Base-by-base conservation (phyloP, 2,329 filamentous ascomycete genomes). In the Chaetomium sp. region DNA sequence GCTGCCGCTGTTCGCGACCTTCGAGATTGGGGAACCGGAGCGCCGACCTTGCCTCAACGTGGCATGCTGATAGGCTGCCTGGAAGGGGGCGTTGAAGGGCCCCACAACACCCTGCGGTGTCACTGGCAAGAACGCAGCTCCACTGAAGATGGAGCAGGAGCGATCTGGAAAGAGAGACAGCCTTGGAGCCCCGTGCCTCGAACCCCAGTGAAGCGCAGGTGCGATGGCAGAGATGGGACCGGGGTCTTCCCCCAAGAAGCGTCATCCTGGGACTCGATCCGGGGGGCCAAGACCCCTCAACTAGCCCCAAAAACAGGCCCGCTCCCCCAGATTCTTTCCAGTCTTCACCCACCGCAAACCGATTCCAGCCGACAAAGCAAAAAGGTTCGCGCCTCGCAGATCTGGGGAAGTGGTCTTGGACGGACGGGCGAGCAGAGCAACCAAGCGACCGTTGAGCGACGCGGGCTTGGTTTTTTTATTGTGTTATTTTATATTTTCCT, bases 281-380 rank as follows among this genome's bases (percentile, higher is more conserved):
- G 40, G 37, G 53, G 51, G 49, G 54, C 54, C 54, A 53, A 55
- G 53, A 47, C 57, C 55, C 55, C 55, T 59, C 56, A 49, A 55
- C 52, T 56, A 54, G 55, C 55, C 57, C 61, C 61, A 56, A 61
- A 58, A 61, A 54, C 53, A 43, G 50, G 54, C 50, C 58, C 58
- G 45, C 51, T 60, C 57, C 59, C 55, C 53, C 19, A 27, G 19
- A 55, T 40, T 55, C 59, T 58, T 55, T 61, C 27, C 59, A 61
- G 49, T 59, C 62, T 62, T 64, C 62, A 66, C 64, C 66, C 67
- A 66, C 57, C 63, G 63, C 59, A 67, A 69, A 67, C 68, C 68
- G 67, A 63, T 60, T 62, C 61, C 62, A 58, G 49, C 56, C 56
- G 56, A 58, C 48, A 53, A 52, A 38, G 35, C 49, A 35, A 52